Conservation (phyloP, 768 basidiomycete species). For the Wakefieldia striispora region DNA sequence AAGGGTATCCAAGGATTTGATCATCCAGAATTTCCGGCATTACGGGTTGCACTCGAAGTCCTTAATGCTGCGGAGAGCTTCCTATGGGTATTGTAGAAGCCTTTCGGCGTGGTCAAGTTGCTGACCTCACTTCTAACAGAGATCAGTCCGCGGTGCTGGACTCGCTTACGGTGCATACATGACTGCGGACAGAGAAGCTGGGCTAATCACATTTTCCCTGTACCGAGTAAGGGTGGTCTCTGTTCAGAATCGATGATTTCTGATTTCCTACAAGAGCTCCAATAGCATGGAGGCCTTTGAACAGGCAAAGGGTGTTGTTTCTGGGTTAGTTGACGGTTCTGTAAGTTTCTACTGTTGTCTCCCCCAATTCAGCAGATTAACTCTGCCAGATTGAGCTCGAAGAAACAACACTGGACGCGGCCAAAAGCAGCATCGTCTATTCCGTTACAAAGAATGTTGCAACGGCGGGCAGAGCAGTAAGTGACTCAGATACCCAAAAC, state of each 20-base stretch:
- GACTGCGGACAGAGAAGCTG: slow-evolving; percentile 72
- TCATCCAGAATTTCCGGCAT: slow-evolving; percentile 81
- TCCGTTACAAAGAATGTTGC: slow-evolving; percentile 77
- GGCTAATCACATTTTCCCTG: slow-evolving; percentile 69
- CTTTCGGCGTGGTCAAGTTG: not conserved
- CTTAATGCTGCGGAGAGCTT: slow-evolving; percentile 93
- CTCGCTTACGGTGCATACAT: slow-evolving; percentile 91
- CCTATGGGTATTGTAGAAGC: slow-evolving; percentile 66
- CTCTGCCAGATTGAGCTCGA: slow-evolving; percentile 69
- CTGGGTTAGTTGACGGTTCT: slow-evolving; percentile 76
- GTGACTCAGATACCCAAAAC: slow-evolving; percentile 23
- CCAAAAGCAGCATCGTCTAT: slow-evolving; percentile 90
- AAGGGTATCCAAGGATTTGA: slow-evolving; percentile 78
- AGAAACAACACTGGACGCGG: slow-evolving; percentile 79
- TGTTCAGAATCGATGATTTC: not conserved
- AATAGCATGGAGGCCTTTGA: slow-evolving; percentile 76
- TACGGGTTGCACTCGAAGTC: slow-evolving; percentile 81
- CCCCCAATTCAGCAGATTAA: not conserved
- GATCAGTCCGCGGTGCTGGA: slow-evolving; percentile 90
- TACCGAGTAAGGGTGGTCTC: slow-evolving; percentile 58
- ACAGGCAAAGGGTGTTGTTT: slow-evolving; percentile 75
- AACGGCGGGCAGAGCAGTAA: slow-evolving; percentile 83
- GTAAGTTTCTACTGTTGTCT: slow-evolving; percentile 41
- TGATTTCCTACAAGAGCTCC: slow-evolving; percentile 57
- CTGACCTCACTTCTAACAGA: slow-evolving; percentile 40